phyloP scores from a whole-genome alignment of 2,329 filamentous ascomycete genomes.

The Pseudocercospora macadamiae region DNA sequence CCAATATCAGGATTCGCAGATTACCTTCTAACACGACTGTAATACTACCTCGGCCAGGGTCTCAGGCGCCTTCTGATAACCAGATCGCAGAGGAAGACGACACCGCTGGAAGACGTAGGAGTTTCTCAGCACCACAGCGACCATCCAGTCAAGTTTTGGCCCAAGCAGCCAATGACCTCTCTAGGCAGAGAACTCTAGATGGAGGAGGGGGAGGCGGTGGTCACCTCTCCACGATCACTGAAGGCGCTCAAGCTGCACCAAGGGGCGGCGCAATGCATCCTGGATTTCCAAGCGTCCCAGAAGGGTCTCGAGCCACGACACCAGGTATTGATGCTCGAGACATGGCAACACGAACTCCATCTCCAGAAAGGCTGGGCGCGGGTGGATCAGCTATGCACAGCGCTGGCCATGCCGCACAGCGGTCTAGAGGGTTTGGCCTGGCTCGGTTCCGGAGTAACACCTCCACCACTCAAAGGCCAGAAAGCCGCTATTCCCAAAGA shows the following conservation, averaged over 20 bases:
- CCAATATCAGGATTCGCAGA: conserved; percentile 38
- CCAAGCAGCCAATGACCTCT: conserved; percentile 24
- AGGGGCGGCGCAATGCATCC: conserved; percentile 14
- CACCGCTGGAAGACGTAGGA: conserved; percentile 33
- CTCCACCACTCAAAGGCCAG: conserved; percentile 14
- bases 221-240: conserved; percentile 35
- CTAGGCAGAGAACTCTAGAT: conserved; percentile 32
- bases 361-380: conserved; percentile 19
- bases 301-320: conserved; percentile 21
- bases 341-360: conserved; percentile 24
- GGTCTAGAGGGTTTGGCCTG: conserved; percentile 29
- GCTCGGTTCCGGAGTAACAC: conserved; percentile 24
- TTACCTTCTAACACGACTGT: conserved; percentile 26
- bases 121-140: conserved; percentile 37
- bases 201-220: conserved; percentile 16
- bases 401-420: conserved; percentile 33
- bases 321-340: conserved; percentile 27
- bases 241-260: conserved; percentile 28
- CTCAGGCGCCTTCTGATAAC: conserved; percentile 18
- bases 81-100: conserved; percentile 22
- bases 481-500: conserved; percentile 16
- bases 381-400: conserved; percentile 31
- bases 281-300: conserved; percentile 17
- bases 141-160: conserved; percentile 21
- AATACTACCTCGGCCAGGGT: conserved; percentile 19